Evolutionary conservation across 441 rosid genomes (phyloP), one percentile per base, ranked within the genome.

Genomic region (Adansonia madagascariensis): DNA sequence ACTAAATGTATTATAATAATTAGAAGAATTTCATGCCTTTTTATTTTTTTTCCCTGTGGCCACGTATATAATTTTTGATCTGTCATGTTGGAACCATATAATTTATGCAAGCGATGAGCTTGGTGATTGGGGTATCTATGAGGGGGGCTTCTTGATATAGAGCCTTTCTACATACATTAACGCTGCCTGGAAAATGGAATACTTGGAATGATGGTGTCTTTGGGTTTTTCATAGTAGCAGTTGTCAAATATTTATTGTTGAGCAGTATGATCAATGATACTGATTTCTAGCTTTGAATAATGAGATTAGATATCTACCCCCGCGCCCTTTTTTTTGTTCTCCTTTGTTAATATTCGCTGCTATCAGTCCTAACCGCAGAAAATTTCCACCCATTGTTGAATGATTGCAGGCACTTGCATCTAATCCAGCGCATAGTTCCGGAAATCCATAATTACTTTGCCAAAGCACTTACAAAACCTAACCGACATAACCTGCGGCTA

Each of bases 381-480:
- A 18, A 4, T 46, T 20, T 75, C 15, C 44, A 3, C 73, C 3
- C 22, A 22, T 2, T 70, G 14, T 0, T 27, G 8, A 7, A 53
- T 35, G 53, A 47, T 11, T 52, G 88, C 98, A 96, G 98, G 94
- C 94, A 89, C 65, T 82, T 88, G 60, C 90, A 90, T 81, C 84
- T 94, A 84, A 90, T 96, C 85, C 92, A 89, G 83, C 83, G 94
- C 15, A 92, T 92, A 71, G 71, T 91, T 75, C 99, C 97, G 0
- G 98, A 96, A 86, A 94, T 94, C 75, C 89, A 87, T 62, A 84
- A 82, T 85, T 94, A 94, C 83, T 96, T 96, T 78, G 82, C 88
- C 57, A 94, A 88, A 84, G 93, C 93, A 73, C 89, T 91, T 73
- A 83, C 91, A 64, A 94, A 88, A 88, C 85, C 92, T 85, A 88